Evolutionary conservation across 306 rosid genomes (phyloP).

Genomic region (Quercus glauca): DNA sequence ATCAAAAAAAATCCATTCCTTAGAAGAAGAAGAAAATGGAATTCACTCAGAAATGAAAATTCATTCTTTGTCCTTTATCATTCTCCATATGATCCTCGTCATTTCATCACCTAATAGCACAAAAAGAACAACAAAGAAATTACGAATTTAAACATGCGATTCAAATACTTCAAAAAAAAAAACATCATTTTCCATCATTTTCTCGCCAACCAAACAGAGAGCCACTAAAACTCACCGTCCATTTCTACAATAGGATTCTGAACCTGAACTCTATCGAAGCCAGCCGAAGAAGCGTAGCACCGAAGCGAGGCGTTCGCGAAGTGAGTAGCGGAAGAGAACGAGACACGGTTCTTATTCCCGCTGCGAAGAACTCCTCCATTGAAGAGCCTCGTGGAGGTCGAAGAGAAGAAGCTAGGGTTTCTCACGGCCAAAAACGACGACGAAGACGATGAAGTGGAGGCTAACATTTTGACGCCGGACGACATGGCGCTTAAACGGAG

Average conservation of each 20-base stretch:
- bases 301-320: conserved; percentile 46
- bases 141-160: not conserved
- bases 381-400: conserved; percentile 29
- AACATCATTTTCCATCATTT: not conserved
- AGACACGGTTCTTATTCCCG: conserved; percentile 22
- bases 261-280: conserved; percentile 47
- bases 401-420: conserved; percentile 50
- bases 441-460: conserved; percentile 31
- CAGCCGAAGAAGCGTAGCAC: conserved; percentile 58
- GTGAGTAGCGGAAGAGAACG: conserved; percentile 34
- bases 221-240: conserved; percentile 59
- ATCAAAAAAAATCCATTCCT: not conserved
- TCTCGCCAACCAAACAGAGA: not conserved
- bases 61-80: conserved; percentile 79
- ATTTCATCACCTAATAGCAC: conserved; percentile 76
- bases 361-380: conserved; percentile 21
- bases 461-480: conserved; percentile 30
- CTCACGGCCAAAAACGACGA: conserved; percentile 26
- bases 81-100: conserved; percentile 87
- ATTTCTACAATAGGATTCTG: conserved; percentile 89
- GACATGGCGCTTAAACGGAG: conserved; percentile 41
- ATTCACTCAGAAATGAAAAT: not conserved
- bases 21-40: not conserved
- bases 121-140: not conserved
- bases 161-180: not conserved